These are phyloP conservation scores for Sarocladium kiliense DNA, from an alignment of 2,329 filamentous ascomycete species.

Conservation along the genomic window DNA sequence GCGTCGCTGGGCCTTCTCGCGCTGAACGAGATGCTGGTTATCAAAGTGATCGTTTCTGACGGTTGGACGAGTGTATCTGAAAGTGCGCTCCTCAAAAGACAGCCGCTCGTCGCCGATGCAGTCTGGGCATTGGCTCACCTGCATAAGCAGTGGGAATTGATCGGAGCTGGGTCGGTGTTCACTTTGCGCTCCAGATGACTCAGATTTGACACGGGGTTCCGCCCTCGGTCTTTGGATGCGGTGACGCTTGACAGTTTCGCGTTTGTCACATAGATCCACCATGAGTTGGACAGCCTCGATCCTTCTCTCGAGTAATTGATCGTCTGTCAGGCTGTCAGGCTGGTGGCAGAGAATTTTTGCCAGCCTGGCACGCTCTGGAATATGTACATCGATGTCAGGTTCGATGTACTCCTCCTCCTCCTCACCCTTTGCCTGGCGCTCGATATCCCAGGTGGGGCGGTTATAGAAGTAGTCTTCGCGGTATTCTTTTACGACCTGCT, in stretches of 20 bases:
- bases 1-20: neutral
- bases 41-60: neutral
- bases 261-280: neutral
- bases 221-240: neutral
- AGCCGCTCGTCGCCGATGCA: neutral
- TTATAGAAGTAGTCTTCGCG: constrained; percentile 23
- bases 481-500: constrained; percentile 18
- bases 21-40: neutral
- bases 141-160: constrained; percentile 5
- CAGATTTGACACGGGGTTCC: neutral
- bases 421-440: constrained; percentile 15
- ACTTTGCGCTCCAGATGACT: neutral
- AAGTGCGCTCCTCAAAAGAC: constrained; percentile 1
- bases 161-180: neutral
- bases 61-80: neutral
- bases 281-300: neutral
- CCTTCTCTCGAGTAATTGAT: neutral
- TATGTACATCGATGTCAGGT: constrained; percentile 4
- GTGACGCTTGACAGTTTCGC: neutral
- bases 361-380: neutral
- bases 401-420: constrained; percentile 12
- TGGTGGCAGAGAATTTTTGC: neutral
- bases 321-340: neutral
- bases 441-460: constrained; percentile 21
- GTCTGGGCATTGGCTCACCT: neutral